These are phyloP conservation scores for Geotrichum fermentans DNA, from an alignment of 1,139 yeast species.

Conservation along the genomic window DNA sequence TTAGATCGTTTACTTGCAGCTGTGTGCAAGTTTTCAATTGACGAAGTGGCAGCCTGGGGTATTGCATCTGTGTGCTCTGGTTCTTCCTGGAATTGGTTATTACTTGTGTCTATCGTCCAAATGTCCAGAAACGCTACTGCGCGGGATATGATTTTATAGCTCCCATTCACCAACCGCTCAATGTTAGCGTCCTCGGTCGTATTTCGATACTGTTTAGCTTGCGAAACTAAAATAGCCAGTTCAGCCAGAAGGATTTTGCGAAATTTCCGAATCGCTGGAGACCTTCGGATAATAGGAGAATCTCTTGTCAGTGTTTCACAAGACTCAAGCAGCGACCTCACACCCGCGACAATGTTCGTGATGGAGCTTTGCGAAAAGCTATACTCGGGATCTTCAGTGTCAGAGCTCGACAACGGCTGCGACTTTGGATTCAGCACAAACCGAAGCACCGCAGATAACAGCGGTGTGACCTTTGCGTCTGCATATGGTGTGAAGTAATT, in stretches of 20 bases:
- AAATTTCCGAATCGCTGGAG: conserved; percentile 64
- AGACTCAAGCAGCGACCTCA: conserved; percentile 63
- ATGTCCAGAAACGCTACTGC: conserved; percentile 68
- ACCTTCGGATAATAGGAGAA: conserved; percentile 67
- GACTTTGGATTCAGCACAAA: conserved; percentile 61
- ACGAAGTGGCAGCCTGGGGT: background rate
- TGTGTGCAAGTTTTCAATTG: conserved; percentile 1
- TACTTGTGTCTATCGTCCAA: conserved; percentile 47
- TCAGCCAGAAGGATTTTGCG: conserved; percentile 82
- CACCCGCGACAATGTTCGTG: conserved; percentile 75
- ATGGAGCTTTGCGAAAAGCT: conserved; percentile 42
- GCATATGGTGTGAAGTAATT: conserved; percentile 62
- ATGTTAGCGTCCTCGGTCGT: conserved; percentile 62
- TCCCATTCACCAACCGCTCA: conserved; percentile 65
- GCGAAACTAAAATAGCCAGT: conserved; percentile 82
- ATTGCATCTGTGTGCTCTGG: background rate
- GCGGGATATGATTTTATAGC: conserved; percentile 67
- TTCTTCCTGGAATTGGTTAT: background rate
- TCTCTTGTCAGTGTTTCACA: conserved; percentile 85
- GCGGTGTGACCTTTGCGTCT: conserved; percentile 49
- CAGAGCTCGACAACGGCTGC: conserved; percentile 24
- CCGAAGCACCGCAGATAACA: conserved; percentile 69
- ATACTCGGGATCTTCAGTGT: conserved; percentile 18
- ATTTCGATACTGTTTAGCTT: conserved; percentile 78
- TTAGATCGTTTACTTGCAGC: background rate